A percentile compares a stretch with the other conserved stretches of the same genome.
Conservation (phyloP, 2,329 filamentous ascomycete genomes). For the Berkeleyomyces rouxiae region DNA sequence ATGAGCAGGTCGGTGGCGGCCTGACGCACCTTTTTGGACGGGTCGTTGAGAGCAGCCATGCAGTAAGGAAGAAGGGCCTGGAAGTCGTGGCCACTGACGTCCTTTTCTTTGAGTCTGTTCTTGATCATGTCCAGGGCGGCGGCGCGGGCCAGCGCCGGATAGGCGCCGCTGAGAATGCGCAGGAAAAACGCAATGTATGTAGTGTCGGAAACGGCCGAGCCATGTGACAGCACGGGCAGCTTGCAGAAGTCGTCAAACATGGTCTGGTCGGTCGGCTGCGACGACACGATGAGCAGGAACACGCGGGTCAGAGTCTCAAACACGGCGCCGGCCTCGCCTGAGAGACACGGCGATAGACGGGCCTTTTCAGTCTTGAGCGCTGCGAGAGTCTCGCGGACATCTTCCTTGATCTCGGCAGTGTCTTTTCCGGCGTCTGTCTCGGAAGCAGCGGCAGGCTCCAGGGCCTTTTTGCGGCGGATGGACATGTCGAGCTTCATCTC, state of each 20-base stretch:
- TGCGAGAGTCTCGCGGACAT: conserved; percentile 25
- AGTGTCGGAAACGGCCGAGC: conserved; percentile 39
- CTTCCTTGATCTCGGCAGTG: conserved; percentile 21
- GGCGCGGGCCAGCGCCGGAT: conserved; percentile 50
- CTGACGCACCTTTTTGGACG: conserved; percentile 58
- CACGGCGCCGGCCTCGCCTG: conserved; percentile 31
- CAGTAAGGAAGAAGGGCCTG: conserved; percentile 74
- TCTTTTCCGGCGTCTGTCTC: conserved; percentile 32
- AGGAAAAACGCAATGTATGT: conserved; percentile 63
- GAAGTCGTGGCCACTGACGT: conserved; percentile 41
- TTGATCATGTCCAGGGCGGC: conserved; percentile 52
- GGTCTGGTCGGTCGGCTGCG: conserved; percentile 24
- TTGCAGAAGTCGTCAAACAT: conserved; percentile 36
- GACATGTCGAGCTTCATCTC: conserved; percentile 59
- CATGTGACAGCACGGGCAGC: conserved; percentile 35
- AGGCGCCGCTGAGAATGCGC: conserved; percentile 55
- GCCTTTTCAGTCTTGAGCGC: conserved; percentile 24
- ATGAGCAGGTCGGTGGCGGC: conserved; percentile 53
- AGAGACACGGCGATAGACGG: conserved; percentile 34
- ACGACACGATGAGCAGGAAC: conserved; percentile 37
- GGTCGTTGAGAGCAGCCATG: conserved; percentile 56
- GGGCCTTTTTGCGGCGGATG: conserved; percentile 40
- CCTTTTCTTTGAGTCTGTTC: conserved; percentile 34
- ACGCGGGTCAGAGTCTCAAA: conserved; percentile 43
- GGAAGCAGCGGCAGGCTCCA: conserved; percentile 29